Conservation (phyloP, 176 grass and related monocot species). For the Carex pumila region DNA sequence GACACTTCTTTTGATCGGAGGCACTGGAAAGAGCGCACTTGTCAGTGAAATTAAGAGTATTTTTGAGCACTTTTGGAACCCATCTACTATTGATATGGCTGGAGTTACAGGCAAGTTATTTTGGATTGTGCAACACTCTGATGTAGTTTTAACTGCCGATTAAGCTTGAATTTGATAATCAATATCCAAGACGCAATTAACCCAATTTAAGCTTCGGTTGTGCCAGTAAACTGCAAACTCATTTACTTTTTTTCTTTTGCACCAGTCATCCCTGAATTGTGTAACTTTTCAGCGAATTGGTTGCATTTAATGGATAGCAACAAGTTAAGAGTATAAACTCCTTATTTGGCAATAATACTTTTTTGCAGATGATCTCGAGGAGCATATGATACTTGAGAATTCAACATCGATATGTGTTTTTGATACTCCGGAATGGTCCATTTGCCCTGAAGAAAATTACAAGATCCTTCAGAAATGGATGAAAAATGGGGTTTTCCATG, state of each 20-base stretch:
- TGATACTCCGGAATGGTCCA: conserved; percentile 54
- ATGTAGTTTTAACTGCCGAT: background rate
- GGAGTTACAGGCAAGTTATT: conserved; percentile 45
- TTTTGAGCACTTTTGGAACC: conserved; percentile 49
- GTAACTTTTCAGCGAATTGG: background rate
- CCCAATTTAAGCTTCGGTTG: background rate
- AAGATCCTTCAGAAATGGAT: conserved; percentile 52
- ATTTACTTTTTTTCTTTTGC: background rate
- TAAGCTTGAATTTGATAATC: background rate
- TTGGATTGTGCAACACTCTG: background rate
- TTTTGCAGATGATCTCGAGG: conserved; percentile 41
- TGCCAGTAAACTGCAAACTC: background rate
- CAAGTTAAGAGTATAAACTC: background rate
- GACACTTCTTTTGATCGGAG: conserved; percentile 66
- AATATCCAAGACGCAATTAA: background rate
- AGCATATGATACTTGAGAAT: conserved; percentile 60
- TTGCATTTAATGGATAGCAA: background rate
- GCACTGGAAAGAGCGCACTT: conserved; percentile 70
- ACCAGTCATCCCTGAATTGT: background rate
- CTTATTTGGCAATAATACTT: background rate
- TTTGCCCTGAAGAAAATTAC: conserved; percentile 31
- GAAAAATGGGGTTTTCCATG: conserved; percentile 49
- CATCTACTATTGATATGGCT: conserved; percentile 26
- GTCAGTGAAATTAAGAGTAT: conserved; percentile 53
- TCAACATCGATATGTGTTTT: conserved; percentile 67